phyloP scores from a whole-genome alignment of 2,329 filamentous ascomycete species.

The Trichoderma aggressivum region DNA sequence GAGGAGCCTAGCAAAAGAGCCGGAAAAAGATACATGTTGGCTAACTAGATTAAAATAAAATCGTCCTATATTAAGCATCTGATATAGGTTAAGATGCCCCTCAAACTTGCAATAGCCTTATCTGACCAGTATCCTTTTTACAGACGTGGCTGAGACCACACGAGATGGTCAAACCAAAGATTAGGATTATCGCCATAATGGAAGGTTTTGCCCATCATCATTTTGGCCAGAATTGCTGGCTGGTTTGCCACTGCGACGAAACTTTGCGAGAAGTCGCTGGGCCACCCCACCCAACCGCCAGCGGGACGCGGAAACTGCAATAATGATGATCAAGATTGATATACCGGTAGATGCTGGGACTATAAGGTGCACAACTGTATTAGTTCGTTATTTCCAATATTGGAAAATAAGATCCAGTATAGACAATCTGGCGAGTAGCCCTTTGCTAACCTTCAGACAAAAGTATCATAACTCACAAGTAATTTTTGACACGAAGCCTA shows the following conservation, averaged over 20 bases:
- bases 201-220: neutral
- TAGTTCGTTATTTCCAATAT: neutral
- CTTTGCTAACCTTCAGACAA: no score
- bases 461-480: neutral
- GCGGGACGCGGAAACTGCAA: neutral
- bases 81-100: neutral
- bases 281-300: neutral
- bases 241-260: neutral
- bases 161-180: no score
- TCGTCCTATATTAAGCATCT: no score
- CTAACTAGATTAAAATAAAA: neutral
- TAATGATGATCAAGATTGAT: neutral
- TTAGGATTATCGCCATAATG: no score
- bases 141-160: no score
- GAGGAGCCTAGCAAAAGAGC: slow-evolving; percentile 1
- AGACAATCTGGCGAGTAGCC: no score
- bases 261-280: neutral
- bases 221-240: neutral
- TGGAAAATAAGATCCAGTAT: no score
- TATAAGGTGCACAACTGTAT: neutral
- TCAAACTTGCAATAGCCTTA: neutral
- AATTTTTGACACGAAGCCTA: neutral
- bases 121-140: no score
- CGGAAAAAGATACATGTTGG: slow-evolving; percentile 19
- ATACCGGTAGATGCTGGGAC: neutral